Percentiles rank a stretch among this genome's conserved stretches.
Conservation (phyloP, 2,329 filamentous ascomycete species). For the Hypoxylon sp. region DNA sequence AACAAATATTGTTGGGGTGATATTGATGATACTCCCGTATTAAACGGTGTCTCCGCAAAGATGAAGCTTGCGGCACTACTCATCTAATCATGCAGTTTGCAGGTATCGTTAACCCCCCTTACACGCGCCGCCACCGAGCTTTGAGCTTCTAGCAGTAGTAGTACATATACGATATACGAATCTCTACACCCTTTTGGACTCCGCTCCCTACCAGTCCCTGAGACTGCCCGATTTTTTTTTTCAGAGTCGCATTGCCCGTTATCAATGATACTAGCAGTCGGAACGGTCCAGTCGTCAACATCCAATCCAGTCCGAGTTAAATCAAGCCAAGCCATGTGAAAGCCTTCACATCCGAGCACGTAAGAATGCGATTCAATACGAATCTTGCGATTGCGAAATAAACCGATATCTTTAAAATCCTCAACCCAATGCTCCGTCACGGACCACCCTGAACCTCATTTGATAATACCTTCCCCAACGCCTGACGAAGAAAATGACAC, state of each 20-base stretch:
- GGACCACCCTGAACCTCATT: constrained; percentile 27
- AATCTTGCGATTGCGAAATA: constrained; percentile 32
- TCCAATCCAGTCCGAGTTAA: constrained; percentile 30
- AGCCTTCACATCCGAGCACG: constrained; percentile 22
- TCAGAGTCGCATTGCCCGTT: constrained; percentile 13
- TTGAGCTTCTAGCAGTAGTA: constrained; percentile 47
- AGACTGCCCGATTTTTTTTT: constrained; percentile 10
- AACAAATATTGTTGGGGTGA: constrained; percentile 22
- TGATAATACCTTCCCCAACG: constrained; percentile 46
- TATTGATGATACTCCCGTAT: constrained; percentile 17
- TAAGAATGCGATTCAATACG: constrained; percentile 28
- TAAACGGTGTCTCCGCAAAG: constrained; percentile 10
- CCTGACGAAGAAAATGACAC: constrained; percentile 42
- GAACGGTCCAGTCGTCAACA: constrained; percentile 27
- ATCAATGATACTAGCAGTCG: constrained; percentile 3
- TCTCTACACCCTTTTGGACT: constrained; percentile 37
- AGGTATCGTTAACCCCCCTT: constrained; percentile 38
- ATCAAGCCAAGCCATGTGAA: constrained; percentile 25
- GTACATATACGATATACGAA: constrained; percentile 49
- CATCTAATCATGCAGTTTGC: constrained; percentile 44
- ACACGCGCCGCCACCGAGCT: constrained; percentile 38
- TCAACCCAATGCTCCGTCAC: constrained; percentile 34
- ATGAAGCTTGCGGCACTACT: constrained; percentile 25
- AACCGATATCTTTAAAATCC: constrained; percentile 36
- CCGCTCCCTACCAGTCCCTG: constrained; percentile 23